Percentiles rank a stretch among this genome's conserved stretches.
Evolutionary conservation across 1,139 yeast genomes (phyloP).

Genomic region (Schizosaccharomyces versatilis): DNA sequence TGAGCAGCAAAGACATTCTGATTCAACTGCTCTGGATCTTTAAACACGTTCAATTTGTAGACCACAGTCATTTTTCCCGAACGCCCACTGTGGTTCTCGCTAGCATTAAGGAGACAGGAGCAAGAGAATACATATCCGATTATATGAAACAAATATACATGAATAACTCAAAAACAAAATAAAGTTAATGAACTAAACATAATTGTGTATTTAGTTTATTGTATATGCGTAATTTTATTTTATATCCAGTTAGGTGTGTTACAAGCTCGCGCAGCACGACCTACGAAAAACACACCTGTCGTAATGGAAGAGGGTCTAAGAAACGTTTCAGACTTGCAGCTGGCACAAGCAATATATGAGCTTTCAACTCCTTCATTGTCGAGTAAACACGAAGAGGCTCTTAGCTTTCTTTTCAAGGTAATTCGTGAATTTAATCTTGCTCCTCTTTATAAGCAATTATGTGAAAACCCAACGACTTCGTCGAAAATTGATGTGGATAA

Average conservation of each 20-base stretch:
- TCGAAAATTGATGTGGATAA: constrained; percentile 34
- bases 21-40: constrained; percentile 22
- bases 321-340: constrained; percentile 44
- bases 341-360: constrained; percentile 57
- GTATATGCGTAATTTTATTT: no score
- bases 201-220: no score
- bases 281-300: no score
- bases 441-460: constrained; percentile 60
- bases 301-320: not conserved
- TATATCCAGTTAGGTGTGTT: no score
- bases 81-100: no score
- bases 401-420: constrained; percentile 28
- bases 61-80: no score
- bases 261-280: no score
- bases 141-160: no score
- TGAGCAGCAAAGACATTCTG: constrained; percentile 59
- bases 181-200: no score
- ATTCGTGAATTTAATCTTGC: constrained; percentile 48
- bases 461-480: constrained; percentile 24
- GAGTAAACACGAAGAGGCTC: constrained; percentile 24
- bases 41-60: not conserved
- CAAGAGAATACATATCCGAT: no score
- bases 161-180: no score
- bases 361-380: constrained; percentile 26
- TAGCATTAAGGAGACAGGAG: no score